Evolutionary conservation across 768 basidiomycete species (phyloP), one percentile per base, ranked within the genome.

Genomic region (Crucibulum laeve): DNA sequence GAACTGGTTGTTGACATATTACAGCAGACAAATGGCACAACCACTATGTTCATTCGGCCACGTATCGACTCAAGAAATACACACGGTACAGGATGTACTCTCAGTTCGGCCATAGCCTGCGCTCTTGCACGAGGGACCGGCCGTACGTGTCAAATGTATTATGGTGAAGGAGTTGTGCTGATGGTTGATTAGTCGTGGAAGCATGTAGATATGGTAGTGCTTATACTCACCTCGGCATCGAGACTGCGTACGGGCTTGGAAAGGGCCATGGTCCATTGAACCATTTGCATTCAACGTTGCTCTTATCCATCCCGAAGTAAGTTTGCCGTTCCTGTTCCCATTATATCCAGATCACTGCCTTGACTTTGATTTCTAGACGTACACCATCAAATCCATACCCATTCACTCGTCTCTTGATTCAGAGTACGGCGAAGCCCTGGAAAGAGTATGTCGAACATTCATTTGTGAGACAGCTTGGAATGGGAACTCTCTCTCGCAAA

Each of bases 61-160:
- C 67, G 77, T 11, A 64, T 91, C 17, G 68, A 82, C 11, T 80
- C 87, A 4, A 73, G 63, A 25, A 89, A 72, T 51, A 96, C 92
- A 0, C 93, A 95, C 56, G 93, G 93, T 1, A 96, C 93, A 0
- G 93, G 92, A 1, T 96, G 92, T 59, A 96, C 93, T 0, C 69
- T 96, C n/a, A 84, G 82, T 36, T 82, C 92, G 0, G 88, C 91
- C 0, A 73, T 95, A 14, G 83, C 84, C 2, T 81, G 80, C 43
- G 70, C 71, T 4, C 65, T 93, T 13, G 84, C 78, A 2, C 68
- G 65, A 35, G 81, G 79, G 39, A 49, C n/a, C 47, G 70, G 74
- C 40, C 56, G 75, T 73, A 26, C 24, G 47, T 51, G 3, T 23
- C 19, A 1, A 25, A 22, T n/a, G 11, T 11, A 6, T 36, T 30